phyloP scores from a whole-genome alignment of 2,329 filamentous ascomycete species.

The Nemania sp. region DNA sequence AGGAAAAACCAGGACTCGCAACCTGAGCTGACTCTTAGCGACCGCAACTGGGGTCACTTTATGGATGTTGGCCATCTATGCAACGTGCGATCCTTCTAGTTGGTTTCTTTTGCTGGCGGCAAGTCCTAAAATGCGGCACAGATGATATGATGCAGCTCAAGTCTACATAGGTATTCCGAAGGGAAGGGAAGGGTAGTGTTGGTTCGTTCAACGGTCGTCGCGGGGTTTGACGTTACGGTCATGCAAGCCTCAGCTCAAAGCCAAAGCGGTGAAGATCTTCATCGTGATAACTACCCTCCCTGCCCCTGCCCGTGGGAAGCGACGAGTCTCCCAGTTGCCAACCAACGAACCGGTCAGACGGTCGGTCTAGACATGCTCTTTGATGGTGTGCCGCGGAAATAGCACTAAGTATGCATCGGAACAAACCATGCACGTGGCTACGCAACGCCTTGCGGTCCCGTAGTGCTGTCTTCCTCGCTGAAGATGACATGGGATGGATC shows the following conservation, averaged over 20 bases:
- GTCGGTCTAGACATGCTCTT: background rate
- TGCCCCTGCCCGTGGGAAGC: conserved; percentile 4
- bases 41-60: conserved; percentile 13
- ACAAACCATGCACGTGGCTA: background rate
- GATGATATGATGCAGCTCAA: background rate
- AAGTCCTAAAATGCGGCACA: conserved; percentile 8
- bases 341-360: conserved; percentile 2
- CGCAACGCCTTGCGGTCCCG: background rate
- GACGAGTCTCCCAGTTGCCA: conserved; percentile 9
- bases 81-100: background rate
- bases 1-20: background rate
- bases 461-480: background rate
- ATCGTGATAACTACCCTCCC: background rate
- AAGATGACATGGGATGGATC: background rate
- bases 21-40: conserved; percentile 9
- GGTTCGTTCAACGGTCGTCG: background rate
- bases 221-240: conserved; percentile 7
- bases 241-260: conserved; percentile 8
- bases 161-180: conserved; percentile 7
- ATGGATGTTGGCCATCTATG: background rate
- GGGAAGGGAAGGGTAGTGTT: background rate
- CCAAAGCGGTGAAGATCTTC: conserved; percentile 31
- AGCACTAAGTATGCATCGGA: background rate
- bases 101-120: conserved; percentile 29
- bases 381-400: background rate